Conservation (phyloP, 2,329 filamentous ascomycete genomes). For the Gyromitra esculenta region DNA sequence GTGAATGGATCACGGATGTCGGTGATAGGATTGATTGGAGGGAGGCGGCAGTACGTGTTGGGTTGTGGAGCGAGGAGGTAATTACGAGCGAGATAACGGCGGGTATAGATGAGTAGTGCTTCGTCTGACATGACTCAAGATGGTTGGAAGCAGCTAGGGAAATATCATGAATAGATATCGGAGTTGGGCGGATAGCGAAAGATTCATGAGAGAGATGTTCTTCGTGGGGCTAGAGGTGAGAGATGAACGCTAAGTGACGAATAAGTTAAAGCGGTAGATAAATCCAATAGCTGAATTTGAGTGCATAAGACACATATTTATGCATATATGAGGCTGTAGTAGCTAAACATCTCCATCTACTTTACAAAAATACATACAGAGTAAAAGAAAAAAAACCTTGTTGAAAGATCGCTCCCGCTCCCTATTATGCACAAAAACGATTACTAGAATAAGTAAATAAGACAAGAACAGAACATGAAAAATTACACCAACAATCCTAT, state of each 20-base stretch:
- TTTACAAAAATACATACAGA: slow-evolving; percentile 3
- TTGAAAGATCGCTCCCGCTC: slow-evolving; percentile 35
- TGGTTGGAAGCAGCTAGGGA: neutral
- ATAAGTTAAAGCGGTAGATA: neutral
- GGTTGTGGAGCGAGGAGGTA: slow-evolving; percentile 32
- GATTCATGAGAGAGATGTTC: neutral
- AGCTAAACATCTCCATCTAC: neutral
- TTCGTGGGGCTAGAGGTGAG: neutral
- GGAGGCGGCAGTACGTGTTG: slow-evolving; percentile 32
- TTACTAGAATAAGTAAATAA: neutral
- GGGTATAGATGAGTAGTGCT: slow-evolving; percentile 33
- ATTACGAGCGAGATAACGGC: slow-evolving; percentile 32
- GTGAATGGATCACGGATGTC: slow-evolving; percentile 49
- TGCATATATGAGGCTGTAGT: neutral
- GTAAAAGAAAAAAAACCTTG: slow-evolving; percentile 2
- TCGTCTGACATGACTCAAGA: slow-evolving; percentile 20
- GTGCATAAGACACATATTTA: too few species aligned
- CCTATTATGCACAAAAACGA: slow-evolving; percentile 31
- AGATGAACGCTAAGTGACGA: neutral
- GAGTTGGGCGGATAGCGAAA: neutral
- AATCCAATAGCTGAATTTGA: neutral
- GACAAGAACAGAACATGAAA: slow-evolving; percentile 12
- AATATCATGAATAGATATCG: neutral
- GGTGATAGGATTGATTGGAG: slow-evolving; percentile 43
- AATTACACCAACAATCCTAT: slow-evolving; percentile 18